phyloP scores from a whole-genome alignment of 495 filamentous ascomycete species.

The Xylaria grammica region DNA sequence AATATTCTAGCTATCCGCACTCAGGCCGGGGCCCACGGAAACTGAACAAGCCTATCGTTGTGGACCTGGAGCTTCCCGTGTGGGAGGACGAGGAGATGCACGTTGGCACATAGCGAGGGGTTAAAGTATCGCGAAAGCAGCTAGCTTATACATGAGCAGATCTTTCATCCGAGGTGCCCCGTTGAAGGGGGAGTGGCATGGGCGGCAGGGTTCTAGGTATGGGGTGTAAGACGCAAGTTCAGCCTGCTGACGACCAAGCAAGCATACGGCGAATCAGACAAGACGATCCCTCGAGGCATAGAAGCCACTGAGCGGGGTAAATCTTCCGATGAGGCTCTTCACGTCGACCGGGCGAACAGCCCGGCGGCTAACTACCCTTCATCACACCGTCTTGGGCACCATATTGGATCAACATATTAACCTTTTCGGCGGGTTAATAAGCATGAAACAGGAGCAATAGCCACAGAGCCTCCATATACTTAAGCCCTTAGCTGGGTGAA shows the following conservation, averaged over 20 bases:
- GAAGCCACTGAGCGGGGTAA: slow-evolving; percentile 24
- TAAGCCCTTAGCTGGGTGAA: background rate
- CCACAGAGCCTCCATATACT: background rate
- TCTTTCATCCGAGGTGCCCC: background rate
- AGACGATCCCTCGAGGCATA: background rate
- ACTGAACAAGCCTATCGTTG: slow-evolving; percentile 77
- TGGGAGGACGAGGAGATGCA: slow-evolving; percentile 36
- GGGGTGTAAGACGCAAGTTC: background rate
- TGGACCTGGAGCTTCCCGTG: slow-evolving; percentile 76
- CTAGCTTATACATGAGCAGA: background rate
- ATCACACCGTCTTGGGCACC: background rate
- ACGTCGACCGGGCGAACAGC: background rate
- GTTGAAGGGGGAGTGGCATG: background rate
- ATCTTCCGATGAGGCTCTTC: slow-evolving; percentile 17
- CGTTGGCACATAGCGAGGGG: background rate
- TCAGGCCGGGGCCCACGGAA: slow-evolving; percentile 54
- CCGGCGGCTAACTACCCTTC: background rate
- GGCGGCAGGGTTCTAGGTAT: background rate
- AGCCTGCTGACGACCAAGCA: slow-evolving; percentile 1
- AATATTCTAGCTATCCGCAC: slow-evolving; percentile 70
- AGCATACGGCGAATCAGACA: slow-evolving; percentile 9
- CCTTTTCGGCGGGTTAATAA: background rate
- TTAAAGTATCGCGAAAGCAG: background rate
- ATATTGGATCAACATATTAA: background rate
- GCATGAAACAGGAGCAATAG: background rate